Evolutionary conservation across 192 early-diverging fungal species (phyloP), one percentile per base, ranked within the genome.

Genomic region (Allomyces macrogynus): DNA sequence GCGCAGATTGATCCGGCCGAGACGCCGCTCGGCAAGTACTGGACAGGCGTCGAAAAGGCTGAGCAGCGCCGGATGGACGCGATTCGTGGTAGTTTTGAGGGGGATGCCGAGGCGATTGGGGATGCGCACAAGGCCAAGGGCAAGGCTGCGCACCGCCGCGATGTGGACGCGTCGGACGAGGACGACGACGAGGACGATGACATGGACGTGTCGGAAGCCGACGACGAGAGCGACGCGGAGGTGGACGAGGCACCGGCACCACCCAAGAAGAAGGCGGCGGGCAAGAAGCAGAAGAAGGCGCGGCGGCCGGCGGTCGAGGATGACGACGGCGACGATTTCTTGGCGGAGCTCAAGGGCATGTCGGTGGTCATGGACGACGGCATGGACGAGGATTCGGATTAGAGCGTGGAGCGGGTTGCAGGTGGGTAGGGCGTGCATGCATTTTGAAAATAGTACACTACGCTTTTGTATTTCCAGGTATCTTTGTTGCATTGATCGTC

Each of bases 371-470:
- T 57, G 16, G 49, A 57, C 16, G 49, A 57, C 49, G 49, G 20
- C 49, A 57, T 57, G 49, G 49, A n/a, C 49, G 49, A 57, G 49
- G 49, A 57, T n/a, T 57, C 49, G 49, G 49, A 57, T 57, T 57
- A n/a, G 20, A 57, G 12, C 3, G 32, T 40, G 4, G 32, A 40
- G 32, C 8, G 32, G 32, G 7, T 40, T 40, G 32, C 32, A 7
- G 7, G 32, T 40, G 32, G 32, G 32, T 3, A 7, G 32, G 3
- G 32, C 32, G 32, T 40, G 32, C 32, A 8, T 40, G 26, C 26
- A 26, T 40, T 40, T 8, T 0, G 7, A 40, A 40, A 40, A 40
- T 40, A 40, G 32, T 40, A 40, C 32, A 40, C 3, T 40, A 40
- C 32, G 32, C 8, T 40, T 40, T 40, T 40, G 3, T 40, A 7